Conservation (phyloP, 2,329 filamentous ascomycete genomes). For the Talaromyces sp. region DNA sequence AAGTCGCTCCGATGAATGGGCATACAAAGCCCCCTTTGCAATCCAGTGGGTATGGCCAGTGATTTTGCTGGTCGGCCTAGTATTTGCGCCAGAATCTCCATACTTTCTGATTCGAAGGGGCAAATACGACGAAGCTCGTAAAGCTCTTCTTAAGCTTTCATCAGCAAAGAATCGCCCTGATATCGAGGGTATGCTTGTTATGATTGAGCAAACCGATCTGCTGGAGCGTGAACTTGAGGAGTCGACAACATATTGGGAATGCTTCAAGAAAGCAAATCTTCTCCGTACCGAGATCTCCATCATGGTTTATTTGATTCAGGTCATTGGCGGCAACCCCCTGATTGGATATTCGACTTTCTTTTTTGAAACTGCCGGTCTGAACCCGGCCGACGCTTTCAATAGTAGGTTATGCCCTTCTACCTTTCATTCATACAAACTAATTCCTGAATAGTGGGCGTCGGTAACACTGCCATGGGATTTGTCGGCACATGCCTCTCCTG, state of each 20-base stretch:
- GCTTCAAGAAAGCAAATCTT: slow-evolving; percentile 44
- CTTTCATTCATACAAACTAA: slow-evolving; percentile 43
- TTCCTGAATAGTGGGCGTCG: slow-evolving; percentile 26
- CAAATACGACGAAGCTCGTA: slow-evolving; percentile 43
- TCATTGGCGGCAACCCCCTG: slow-evolving; percentile 38
- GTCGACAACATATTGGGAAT: slow-evolving; percentile 40
- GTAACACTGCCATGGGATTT: slow-evolving; percentile 40
- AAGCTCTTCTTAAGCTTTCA: slow-evolving; percentile 43
- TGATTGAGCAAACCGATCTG: slow-evolving; percentile 43
- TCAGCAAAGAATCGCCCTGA: slow-evolving; percentile 39
- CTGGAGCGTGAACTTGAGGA: slow-evolving; percentile 44
- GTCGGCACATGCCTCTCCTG: slow-evolving; percentile 42
- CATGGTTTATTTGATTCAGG: slow-evolving; percentile 42
- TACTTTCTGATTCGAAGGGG: slow-evolving; percentile 52
- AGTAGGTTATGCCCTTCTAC: slow-evolving; percentile 33
- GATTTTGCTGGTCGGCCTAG: slow-evolving; percentile 40
- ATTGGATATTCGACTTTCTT: slow-evolving; percentile 42
- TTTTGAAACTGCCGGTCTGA: slow-evolving; percentile 41
- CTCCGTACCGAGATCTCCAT: slow-evolving; percentile 46
- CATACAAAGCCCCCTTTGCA: slow-evolving; percentile 46
- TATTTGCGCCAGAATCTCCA: slow-evolving; percentile 52
- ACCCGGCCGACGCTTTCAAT: slow-evolving; percentile 38
- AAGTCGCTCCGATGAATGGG: slow-evolving; percentile 39
- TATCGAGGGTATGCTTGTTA: slow-evolving; percentile 40
- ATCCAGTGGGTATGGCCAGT: slow-evolving; percentile 46